Base-by-base conservation (phyloP, 108 stramenopile genomes). In the Nitzschia sp. region DNA sequence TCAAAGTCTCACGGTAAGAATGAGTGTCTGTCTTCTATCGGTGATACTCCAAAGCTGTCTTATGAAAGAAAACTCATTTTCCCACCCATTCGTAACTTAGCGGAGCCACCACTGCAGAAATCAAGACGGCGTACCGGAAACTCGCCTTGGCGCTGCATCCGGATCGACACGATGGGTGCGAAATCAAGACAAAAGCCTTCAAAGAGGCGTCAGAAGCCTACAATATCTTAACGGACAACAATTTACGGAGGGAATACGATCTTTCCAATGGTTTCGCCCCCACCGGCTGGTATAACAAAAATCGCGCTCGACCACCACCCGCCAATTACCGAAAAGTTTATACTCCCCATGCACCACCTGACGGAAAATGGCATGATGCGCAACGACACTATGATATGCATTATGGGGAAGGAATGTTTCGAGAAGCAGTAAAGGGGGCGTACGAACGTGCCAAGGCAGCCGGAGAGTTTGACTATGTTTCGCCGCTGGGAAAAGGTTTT, bases 371-470 rank as follows among this genome's bases (percentile, higher is more conserved):
- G 77, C 87, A 94, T 73, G 71, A 79, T 58, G 78, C 74, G 18
- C 82, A 87, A 45, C 68, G 76, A 46, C 91, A 92, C 72, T 90
- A 76, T 34, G 93, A 95, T 55, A 88, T 90, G 87, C 93, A 95
- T 64, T 95, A 95, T 54, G 93, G 93, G 33, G 79, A 89, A 49
- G 93, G 93, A 9, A 88, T 92, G 81, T 83, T 84, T 76, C 78
- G 66, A 34, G 89, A 95, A 51, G 89, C 86, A 21, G 77, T 95
- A 0, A 84, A 83, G 65, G 58, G 74, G 38, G 88, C 89, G 9
- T 61, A 78, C 17, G 75, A 77, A 47, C 72, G 88, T 29, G 85
- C 85, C 11, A 72, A 90, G 54, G 60, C 47, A n/a, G 54, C 76
- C 25, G 74, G 58, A 42, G 84, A 79, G 25, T 82, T 74, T 29